Base-by-base conservation (phyloP, 2,329 filamentous ascomycete genomes). In the Cytospora chrysosperma region DNA sequence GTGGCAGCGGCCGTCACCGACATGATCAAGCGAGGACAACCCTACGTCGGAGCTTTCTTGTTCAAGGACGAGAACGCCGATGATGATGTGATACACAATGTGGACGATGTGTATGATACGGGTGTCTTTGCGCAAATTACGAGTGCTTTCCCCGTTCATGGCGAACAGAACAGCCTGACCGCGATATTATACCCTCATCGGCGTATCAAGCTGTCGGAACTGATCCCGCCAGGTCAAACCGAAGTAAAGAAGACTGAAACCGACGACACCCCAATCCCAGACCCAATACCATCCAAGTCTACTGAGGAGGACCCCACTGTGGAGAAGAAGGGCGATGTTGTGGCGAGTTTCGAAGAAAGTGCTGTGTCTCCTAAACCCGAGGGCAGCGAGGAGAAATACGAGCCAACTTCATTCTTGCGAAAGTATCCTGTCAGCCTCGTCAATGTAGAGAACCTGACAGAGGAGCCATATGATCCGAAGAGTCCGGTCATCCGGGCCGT, bases 61-160 rank as follows among this genome's bases (percentile, higher is more conserved):
- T 93, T 98, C 81, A 98, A 98, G 77, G 93, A 99, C 73, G 94
- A 97, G 73, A 90, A 92, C 67, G 90, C 91, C 67, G 95, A 98
- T 74, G 91, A 92, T 73, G 96, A 99, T 75, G 86, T 96, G 56
- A 98, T 99, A 73, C 91, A 94, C 68, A 93, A 89, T 68, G 82
- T 90, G 30, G 90, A 93, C 66, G 95, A 99, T 71, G 94, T 99
- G 32, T 91, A 99, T 76, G 93, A 97, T 69, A 91, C 96, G 19
- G 95, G 95, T 66, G 95, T 97, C 1, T 99, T 99, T 75, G 96
- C 95, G 55, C 95, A 99, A 74, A 93, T 99, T 68, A 99, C 95
- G 1, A 97, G 94, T 73, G 92, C 93, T 3, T 98, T 98, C 73
- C 93, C 95, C 19, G 90, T 95, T 3, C 87, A 91, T 66, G 92